These are phyloP conservation scores for Colletotrichum eleusines DNA, from an alignment of 2,329 filamentous ascomycete genomes.

Conservation along the genomic window DNA sequence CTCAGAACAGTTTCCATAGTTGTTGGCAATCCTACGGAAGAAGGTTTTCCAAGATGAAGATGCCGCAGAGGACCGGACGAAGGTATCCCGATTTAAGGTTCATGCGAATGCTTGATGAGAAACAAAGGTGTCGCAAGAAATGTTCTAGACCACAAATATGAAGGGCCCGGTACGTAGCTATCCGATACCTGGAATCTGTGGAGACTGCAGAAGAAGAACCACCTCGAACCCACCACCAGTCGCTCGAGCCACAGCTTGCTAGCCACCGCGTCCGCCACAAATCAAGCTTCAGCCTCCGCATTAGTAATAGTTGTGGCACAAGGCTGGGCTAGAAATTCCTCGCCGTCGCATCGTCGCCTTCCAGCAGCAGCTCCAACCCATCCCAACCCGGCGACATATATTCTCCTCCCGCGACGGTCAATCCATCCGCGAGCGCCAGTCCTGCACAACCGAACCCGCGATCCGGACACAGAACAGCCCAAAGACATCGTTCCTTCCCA, in stretches of 20 bases:
- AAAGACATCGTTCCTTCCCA: constrained; percentile 9
- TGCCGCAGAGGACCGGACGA: background rate
- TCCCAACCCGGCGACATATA: constrained; percentile 12
- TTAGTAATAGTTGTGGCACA: constrained; percentile 38
- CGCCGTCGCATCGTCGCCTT: constrained; percentile 34
- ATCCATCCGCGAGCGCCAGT: background rate
- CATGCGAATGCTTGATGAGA: constrained; percentile 11
- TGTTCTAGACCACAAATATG: constrained; percentile 25
- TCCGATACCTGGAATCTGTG: background rate
- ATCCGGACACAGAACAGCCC: background rate
- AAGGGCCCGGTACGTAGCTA: constrained; percentile 11
- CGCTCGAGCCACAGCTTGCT: background rate
- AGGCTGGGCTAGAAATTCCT: constrained; percentile 40
- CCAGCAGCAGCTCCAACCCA: constrained; percentile 17
- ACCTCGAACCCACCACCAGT: background rate
- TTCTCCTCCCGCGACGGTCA: background rate
- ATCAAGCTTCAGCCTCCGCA: constrained; percentile 23
- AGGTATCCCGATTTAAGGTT: constrained; percentile 22
- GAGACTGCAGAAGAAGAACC: background rate
- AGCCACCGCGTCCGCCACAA: background rate
- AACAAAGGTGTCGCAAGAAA: background rate
- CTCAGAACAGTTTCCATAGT: background rate
- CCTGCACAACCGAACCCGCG: background rate
- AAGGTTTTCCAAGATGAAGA: background rate
- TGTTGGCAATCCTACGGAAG: background rate